These are phyloP conservation scores for Epithemia pelagica DNA, from an alignment of 108 stramenopile genomes.

Conservation along the genomic window DNA sequence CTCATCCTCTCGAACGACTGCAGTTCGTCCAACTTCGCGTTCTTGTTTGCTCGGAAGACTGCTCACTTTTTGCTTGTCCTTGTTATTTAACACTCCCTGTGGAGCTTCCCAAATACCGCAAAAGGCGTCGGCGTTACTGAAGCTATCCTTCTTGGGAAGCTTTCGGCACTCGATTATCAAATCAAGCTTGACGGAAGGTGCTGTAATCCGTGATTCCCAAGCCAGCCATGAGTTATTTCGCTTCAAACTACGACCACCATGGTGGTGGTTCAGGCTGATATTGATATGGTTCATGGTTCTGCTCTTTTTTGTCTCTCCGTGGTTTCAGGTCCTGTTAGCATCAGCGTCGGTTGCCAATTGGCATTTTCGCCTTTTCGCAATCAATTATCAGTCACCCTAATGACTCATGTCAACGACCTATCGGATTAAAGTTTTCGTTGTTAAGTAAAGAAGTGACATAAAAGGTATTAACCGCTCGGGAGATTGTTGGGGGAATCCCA, in stretches of 20 bases:
- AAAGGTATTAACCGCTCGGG: no score
- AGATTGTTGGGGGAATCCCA: no score
- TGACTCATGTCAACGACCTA: no score
- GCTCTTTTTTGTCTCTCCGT: no score
- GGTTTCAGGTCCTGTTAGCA: no score
- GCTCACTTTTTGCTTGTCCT: conserved; percentile 2
- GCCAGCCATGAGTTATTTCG: conserved; percentile 20
- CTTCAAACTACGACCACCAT: background rate
- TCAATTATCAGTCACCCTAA: no score
- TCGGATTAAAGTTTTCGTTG: no score
- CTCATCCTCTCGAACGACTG: conserved; percentile 30
- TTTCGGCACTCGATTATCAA: conserved; percentile 32
- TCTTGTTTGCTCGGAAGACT: conserved; percentile 27
- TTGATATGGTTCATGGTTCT: background rate
- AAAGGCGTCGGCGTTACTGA: conserved; percentile 52
- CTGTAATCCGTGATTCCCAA: conserved; percentile 36
- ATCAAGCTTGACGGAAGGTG: conserved; percentile 38
- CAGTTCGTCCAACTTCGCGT: conserved; percentile 52
- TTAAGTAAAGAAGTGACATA: no score
- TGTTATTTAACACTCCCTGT: background rate
- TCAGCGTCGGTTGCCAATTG: no score
- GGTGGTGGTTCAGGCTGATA: background rate
- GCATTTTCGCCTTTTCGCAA: no score
- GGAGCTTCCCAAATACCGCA: conserved; percentile 23
- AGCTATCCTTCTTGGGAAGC: conserved; percentile 42